phyloP scores from a whole-genome alignment of 768 basidiomycete species.

The Pholiota microspora region DNA sequence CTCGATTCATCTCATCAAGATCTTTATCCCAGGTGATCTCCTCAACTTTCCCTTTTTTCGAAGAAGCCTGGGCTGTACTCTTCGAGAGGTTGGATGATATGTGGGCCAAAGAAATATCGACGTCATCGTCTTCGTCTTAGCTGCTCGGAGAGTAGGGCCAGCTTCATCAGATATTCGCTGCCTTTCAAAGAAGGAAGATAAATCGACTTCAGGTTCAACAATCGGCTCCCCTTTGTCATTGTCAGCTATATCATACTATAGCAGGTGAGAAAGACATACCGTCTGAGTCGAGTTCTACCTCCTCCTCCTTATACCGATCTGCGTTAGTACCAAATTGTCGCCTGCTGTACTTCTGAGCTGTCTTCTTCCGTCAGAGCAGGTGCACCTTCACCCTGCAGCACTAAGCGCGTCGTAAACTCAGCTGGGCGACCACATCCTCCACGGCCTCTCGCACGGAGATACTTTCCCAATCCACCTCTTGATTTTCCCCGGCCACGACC shows the following conservation, averaged over 20 bases:
- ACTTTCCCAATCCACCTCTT: slow-evolving; percentile 72
- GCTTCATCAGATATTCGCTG: slow-evolving; percentile 48
- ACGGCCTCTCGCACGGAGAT: slow-evolving; percentile 67
- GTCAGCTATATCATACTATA: neutral
- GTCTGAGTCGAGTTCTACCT: slow-evolving; percentile 68
- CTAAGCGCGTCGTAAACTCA: slow-evolving; percentile 57
- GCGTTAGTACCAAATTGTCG: slow-evolving; percentile 67
- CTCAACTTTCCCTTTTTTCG: slow-evolving; percentile 63
- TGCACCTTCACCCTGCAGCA: slow-evolving; percentile 57
- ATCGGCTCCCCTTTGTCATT: slow-evolving; percentile 55
- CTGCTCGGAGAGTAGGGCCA: slow-evolving; percentile 20
- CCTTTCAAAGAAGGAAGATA: slow-evolving; percentile 62
- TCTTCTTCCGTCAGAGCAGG: slow-evolving; percentile 37
- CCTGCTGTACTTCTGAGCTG: slow-evolving; percentile 48
- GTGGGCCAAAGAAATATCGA: slow-evolving; percentile 58
- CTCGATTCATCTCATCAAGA: slow-evolving; percentile 62
- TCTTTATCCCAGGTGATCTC: slow-evolving; percentile 67
- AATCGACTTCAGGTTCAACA: slow-evolving; percentile 70
- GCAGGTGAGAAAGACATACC: slow-evolving; percentile 37
- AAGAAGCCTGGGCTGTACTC: slow-evolving; percentile 15
- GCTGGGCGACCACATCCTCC: slow-evolving; percentile 65
- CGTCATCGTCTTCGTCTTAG: slow-evolving; percentile 48
- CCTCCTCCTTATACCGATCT: slow-evolving; percentile 72
- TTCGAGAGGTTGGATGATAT: slow-evolving; percentile 35
- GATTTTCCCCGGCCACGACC: slow-evolving; percentile 54